These are phyloP conservation scores for Gypsophila paniculata DNA, from an alignment of 179 eudicot species.

Conservation along the genomic window DNA sequence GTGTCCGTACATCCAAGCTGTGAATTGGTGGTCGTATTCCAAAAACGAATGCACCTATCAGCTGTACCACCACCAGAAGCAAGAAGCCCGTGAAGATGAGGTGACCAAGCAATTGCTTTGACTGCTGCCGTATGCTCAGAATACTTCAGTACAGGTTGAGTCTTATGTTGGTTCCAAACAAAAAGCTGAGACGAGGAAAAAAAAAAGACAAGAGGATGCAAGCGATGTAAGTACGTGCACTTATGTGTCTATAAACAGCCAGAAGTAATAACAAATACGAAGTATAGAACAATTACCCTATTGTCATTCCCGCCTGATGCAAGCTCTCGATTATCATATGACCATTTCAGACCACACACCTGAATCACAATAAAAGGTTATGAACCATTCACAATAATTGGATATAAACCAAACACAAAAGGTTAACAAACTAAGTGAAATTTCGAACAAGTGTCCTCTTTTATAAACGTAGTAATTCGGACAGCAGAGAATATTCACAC, in stretches of 20 bases:
- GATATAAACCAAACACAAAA: too few species aligned
- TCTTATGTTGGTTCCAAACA: conserved; percentile 92
- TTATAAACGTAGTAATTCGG: too few species aligned
- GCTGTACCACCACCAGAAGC: conserved; percentile 99
- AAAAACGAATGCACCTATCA: conserved; percentile 91
- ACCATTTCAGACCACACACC: conserved; percentile 99
- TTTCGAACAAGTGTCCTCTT: too few species aligned
- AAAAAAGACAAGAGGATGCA: neutral
- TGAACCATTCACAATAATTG: too few species aligned
- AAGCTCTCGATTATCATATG: conserved; percentile 85
- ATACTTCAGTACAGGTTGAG: conserved; percentile 75
- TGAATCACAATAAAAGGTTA: conserved; percentile 32
- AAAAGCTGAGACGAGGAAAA: conserved; percentile 49
- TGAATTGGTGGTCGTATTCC: conserved; percentile 88
- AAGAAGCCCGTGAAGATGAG: conserved; percentile 87
- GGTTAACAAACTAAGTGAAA: too few species aligned
- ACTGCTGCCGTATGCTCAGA: conserved; percentile 95
- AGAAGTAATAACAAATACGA: neutral
- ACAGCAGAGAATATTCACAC: too few species aligned
- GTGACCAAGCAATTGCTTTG: conserved; percentile 98
- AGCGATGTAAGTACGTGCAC: neutral
- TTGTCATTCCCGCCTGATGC: conserved; percentile 98
- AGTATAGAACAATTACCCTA: conserved; percentile 22
- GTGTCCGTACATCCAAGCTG: conserved; percentile 89
- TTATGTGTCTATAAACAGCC: neutral